Base-by-base conservation (phyloP, 2,329 filamentous ascomycete species). In the Penicillium sp. region DNA sequence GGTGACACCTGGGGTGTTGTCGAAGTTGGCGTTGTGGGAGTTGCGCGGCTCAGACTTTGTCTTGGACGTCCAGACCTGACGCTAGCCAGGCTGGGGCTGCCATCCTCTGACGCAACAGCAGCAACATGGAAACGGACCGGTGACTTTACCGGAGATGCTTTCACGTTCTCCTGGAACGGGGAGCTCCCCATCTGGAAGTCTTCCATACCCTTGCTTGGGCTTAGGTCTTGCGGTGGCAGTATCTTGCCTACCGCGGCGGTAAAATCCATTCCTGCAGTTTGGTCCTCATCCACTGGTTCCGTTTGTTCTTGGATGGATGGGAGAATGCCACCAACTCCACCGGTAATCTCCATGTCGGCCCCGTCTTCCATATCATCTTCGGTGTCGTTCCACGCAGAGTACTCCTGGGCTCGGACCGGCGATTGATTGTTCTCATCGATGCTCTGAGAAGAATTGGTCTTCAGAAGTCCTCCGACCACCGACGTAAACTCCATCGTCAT, bases 221-320 rank as follows among this genome's bases (percentile, higher is more conserved):
- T 72, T 71, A 66, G 74, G 23, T 70, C 63, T 51, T 75, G 78
- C 65, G 75, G 79, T 73, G 71, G 71, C 47, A 90, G 78, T 55
- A 92, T 91, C 8, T 83, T 82, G 9, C 89, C 89, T 51, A 90
- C 79, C 6, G 84, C 86, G 50, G 82, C 82, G 2, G 89, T 91
- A 72, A 91, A 86, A 50, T 91, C 88, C 88, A 91, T 91, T 0
- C 83, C 86, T 73, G 85, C 81, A 1, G 85, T 88, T 55, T 76
- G 70, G 58, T 78, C 78, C 5, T 79, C 78, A 66, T 69, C 78
- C 65, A 66, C 71, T 51, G 62, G 72, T 67, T 78, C 78, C 11
- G 71, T 75, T 61, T 73, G 74, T 66, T 79, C 76, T 47, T 78
- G 75, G 56, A 76, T 76, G 15, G 76, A 70, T 38, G 75, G 70